Evolutionary conservation across 495 filamentous ascomycete genomes (phyloP).

Genomic region (Letharia lupina): DNA sequence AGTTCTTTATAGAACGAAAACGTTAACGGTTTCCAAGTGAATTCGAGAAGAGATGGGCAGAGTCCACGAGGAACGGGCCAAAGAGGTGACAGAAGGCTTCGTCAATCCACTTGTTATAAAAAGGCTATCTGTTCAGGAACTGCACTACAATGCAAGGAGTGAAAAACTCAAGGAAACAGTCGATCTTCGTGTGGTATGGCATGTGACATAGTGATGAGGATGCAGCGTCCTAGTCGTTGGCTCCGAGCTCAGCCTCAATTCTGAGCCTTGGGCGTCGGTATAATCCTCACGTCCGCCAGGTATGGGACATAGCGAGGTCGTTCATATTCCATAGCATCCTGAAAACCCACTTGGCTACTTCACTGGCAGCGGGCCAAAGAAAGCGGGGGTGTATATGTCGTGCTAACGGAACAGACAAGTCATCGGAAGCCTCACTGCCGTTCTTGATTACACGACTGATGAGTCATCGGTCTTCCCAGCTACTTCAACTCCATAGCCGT

Average conservation of each 20-base stretch:
- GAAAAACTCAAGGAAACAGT: constrained; percentile 10
- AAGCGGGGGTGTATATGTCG: constrained; percentile 3
- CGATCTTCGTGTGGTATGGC: not conserved
- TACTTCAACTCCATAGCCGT: constrained; percentile 57
- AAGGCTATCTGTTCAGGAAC: not conserved
- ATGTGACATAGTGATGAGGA: not conserved
- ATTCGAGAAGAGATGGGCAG: constrained; percentile 2
- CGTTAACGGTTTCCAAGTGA: constrained; percentile 5
- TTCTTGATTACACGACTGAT: constrained; percentile 55
- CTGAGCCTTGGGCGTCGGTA: not conserved
- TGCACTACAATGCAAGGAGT: not conserved
- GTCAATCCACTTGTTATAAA: not conserved
- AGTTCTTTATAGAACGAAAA: not conserved
- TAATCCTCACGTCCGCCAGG: not conserved
- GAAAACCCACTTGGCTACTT: not conserved
- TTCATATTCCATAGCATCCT: not conserved
- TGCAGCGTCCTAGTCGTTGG: not conserved
- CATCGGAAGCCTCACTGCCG: constrained; percentile 44
- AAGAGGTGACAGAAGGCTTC: not conserved
- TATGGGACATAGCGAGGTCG: not conserved
- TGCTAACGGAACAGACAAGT: constrained; percentile 33
- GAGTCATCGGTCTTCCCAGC: constrained; percentile 54
- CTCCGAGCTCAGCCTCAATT: not conserved
- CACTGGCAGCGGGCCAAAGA: not conserved
- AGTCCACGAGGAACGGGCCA: constrained; percentile 4